These are phyloP conservation scores for Colletotrichum sp. DNA, from an alignment of 2,329 filamentous ascomycete species.

Conservation along the genomic window DNA sequence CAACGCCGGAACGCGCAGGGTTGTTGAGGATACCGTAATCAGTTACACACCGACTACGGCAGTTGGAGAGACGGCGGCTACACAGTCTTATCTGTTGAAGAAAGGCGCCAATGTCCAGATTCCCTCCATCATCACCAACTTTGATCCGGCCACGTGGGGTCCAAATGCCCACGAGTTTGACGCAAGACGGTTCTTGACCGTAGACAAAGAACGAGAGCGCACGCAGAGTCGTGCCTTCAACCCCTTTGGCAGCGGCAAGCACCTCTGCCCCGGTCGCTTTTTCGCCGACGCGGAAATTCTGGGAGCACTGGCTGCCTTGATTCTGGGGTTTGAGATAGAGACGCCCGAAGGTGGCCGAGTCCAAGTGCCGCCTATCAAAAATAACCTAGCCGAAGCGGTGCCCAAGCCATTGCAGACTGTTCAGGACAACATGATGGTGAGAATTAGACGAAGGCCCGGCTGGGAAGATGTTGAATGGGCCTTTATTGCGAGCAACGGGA, in stretches of 20 bases:
- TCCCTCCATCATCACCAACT: conserved; percentile 29
- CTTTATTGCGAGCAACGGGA: not conserved
- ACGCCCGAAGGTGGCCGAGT: not conserved
- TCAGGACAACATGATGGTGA: not conserved
- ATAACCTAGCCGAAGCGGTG: conserved; percentile 2
- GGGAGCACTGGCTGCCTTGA: conserved; percentile 24
- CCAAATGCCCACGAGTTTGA: conserved; percentile 25
- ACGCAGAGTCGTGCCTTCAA: conserved; percentile 26
- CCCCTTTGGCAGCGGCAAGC: conserved; percentile 37
- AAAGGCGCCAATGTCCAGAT: conserved; percentile 25
- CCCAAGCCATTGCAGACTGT: not conserved
- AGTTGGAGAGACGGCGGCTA: not conserved
- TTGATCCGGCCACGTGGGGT: conserved; percentile 28
- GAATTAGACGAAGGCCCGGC: not conserved
- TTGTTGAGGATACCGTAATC: not conserved
- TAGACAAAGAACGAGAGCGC: conserved; percentile 25
- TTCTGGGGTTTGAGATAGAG: conserved; percentile 29
- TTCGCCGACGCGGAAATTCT: conserved; percentile 36
- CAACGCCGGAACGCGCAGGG: not conserved
- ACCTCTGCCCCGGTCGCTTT: conserved; percentile 37
- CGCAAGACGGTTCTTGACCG: conserved; percentile 27
- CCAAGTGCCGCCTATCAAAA: not conserved
- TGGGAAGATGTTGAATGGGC: conserved; percentile 8
- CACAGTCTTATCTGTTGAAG: not conserved
- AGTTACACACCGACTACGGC: not conserved